Evolutionary conservation across 2,329 filamentous ascomycete species (phyloP), one percentile per base, ranked within the genome.

Genomic region (Mycosphaerella arachidis): DNA sequence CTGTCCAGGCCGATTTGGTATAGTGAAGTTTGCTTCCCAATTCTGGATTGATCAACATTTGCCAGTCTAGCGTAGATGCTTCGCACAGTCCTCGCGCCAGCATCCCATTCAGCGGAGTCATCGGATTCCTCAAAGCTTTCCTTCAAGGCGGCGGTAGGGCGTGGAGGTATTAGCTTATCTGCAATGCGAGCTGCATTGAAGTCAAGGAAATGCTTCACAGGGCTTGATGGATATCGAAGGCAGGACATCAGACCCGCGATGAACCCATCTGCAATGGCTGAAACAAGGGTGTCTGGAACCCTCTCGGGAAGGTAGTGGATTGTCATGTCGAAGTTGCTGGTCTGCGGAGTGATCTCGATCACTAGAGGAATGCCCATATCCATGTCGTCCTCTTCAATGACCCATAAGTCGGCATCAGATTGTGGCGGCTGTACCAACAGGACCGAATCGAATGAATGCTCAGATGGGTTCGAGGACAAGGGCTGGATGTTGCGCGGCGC

Each of bases 1-100:
- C 92, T 97, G 74, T 97, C 92, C 3, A 97, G 78, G 0, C 93
- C 93, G n/a, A 96, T 83, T 59, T 89, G 86, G 68, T 93, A 96
- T 53, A 97, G 91, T 0, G 90, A 91, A 0, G 86, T 91, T 9
- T 82, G 71, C 12, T 79, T 80, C 3, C 71, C 68, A 51, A 96
- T 86, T 0, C 75, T 76, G 0, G 78, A 68, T 1, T 71, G 58
- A 0, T 82, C 71, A 4, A 82, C 74, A 1, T 79, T 76, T 0
- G 88, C 86, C 27, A 94, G 79, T 6, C 75, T 75, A 0, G 84
- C 80, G 18, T 92, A 73, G 0, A 85, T 77, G 0, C 78, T 69
- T 4, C 86, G 82, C 40, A 92, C 78, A 3, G 70, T 67, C 0
- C 65, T 64, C 67, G 91, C 86, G 0, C 77, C 67, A 1, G 76